Percentiles rank a stretch among this genome's conserved stretches.
Conservation (phyloP, 2,329 filamentous ascomycete genomes). For the Colletotrichum tropicicola region DNA sequence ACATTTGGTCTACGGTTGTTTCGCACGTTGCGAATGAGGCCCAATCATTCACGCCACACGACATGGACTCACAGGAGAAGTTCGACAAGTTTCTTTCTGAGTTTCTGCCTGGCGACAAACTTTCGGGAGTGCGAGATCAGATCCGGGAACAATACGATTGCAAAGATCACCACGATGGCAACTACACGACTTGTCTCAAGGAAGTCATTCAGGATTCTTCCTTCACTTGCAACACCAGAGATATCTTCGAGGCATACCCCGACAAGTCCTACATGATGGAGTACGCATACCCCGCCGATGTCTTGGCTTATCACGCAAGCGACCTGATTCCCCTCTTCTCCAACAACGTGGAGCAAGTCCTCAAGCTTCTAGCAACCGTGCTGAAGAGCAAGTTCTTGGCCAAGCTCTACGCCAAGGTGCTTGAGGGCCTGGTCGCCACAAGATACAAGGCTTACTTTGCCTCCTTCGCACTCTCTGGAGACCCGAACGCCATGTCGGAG, state of each 20-base stretch:
- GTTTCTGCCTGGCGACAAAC: constrained; percentile 41
- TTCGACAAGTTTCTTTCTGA: constrained; percentile 41
- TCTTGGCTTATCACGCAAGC: constrained; percentile 52
- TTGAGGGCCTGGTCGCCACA: constrained; percentile 37
- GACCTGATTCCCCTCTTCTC: constrained; percentile 53
- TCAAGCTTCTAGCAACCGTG: neutral
- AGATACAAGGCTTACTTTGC: constrained; percentile 47
- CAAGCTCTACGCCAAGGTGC: constrained; percentile 42
- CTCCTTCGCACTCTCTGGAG: constrained; percentile 47
- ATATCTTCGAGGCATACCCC: constrained; percentile 46
- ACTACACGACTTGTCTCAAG: constrained; percentile 35
- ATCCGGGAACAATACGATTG: neutral
- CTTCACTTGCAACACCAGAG: constrained; percentile 47
- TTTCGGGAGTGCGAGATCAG: constrained; percentile 34
- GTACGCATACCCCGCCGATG: constrained; percentile 37
- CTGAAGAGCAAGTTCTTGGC: constrained; percentile 37
- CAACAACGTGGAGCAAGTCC: constrained; percentile 31
- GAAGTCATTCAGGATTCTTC: constrained; percentile 43
- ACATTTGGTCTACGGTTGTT: constrained; percentile 38
- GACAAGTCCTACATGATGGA: constrained; percentile 34
- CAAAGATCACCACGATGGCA: neutral
- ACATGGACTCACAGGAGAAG: constrained; percentile 39
- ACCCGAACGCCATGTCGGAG: constrained; percentile 47
- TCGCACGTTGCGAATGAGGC: constrained; percentile 42
- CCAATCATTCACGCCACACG: constrained; percentile 39